A percentile compares a stretch with the other conserved stretches of the same genome.
These are phyloP conservation scores for Populus tremula DNA, from an alignment of 345 rosid genomes.

Conservation along the genomic window DNA sequence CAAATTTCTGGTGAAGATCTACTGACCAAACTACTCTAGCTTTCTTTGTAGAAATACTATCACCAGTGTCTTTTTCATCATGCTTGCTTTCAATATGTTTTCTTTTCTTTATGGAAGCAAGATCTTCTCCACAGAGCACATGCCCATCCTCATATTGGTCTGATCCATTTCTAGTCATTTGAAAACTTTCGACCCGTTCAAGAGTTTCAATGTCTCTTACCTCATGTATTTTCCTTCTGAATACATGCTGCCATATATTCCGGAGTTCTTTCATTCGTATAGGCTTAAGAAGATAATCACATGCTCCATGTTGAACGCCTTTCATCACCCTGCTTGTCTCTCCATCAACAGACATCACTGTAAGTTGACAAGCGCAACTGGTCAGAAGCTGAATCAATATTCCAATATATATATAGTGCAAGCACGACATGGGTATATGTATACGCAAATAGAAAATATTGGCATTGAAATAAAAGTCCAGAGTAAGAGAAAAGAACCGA, in stretches of 20 bases:
- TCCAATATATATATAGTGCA: neutral
- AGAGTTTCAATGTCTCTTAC: slow-evolving; percentile 62
- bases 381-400: slow-evolving; percentile 20
- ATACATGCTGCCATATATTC: slow-evolving; percentile 96
- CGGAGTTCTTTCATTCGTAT: slow-evolving; percentile 95
- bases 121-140: slow-evolving; percentile 59
- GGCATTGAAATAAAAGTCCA: slow-evolving; percentile 18
- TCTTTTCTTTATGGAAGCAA: slow-evolving; percentile 48
- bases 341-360: slow-evolving; percentile 99
- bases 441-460: neutral
- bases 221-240: slow-evolving; percentile 78
- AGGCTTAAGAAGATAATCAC: slow-evolving; percentile 95
- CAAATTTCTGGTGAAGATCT: slow-evolving; percentile 94
- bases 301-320: slow-evolving; percentile 93
- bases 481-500: slow-evolving; percentile 44
- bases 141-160: slow-evolving; percentile 51
- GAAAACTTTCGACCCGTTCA: slow-evolving; percentile 54
- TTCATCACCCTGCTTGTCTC: slow-evolving; percentile 92
- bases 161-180: slow-evolving; percentile 45
- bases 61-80: slow-evolving; percentile 55
- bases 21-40: slow-evolving; percentile 93
- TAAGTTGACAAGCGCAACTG: slow-evolving; percentile 12
- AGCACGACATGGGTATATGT: neutral
- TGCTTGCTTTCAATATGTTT: slow-evolving; percentile 61
- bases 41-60: slow-evolving; percentile 61